Conservation (phyloP, 2,329 filamentous ascomycete species). For the Aspergillus pseudoterreus region DNA sequence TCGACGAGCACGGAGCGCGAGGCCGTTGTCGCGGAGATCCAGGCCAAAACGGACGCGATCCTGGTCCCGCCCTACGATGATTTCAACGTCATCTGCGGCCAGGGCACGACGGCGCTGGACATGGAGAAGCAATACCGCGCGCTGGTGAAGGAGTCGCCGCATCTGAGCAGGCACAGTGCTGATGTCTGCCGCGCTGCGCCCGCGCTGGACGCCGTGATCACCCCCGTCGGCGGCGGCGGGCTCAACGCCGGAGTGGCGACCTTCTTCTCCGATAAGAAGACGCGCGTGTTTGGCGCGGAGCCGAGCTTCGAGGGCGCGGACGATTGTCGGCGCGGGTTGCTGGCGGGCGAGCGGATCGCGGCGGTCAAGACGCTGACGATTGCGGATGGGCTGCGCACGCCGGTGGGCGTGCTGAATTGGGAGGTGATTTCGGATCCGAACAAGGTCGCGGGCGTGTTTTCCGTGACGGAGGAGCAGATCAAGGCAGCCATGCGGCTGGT, state of each 20-base stretch:
- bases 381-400: constrained; percentile 83
- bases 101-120: constrained; percentile 86
- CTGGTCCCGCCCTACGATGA: constrained; percentile 91
- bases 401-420: constrained; percentile 75
- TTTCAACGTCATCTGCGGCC: constrained; percentile 84
- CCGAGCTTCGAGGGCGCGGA: constrained; percentile 79
- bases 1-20: constrained; percentile 78
- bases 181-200: constrained; percentile 14
- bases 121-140: constrained; percentile 68
- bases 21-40: constrained; percentile 66
- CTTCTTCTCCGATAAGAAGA: constrained; percentile 64
- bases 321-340: constrained; percentile 71
- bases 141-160: constrained; percentile 41
- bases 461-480: constrained; percentile 80
- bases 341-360: constrained; percentile 60
- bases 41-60: constrained; percentile 68
- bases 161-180: constrained; percentile 21
- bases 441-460: constrained; percentile 69
- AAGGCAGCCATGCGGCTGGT: constrained; percentile 70
- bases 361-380: constrained; percentile 74
- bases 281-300: constrained; percentile 81
- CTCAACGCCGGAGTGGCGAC: constrained; percentile 81
- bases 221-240: constrained; percentile 83
- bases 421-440: constrained; percentile 65
- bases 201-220: constrained; percentile 69